These are phyloP conservation scores for Fusarium cyanostomum DNA, from an alignment of 2,329 filamentous ascomycete genomes.

Conservation along the genomic window DNA sequence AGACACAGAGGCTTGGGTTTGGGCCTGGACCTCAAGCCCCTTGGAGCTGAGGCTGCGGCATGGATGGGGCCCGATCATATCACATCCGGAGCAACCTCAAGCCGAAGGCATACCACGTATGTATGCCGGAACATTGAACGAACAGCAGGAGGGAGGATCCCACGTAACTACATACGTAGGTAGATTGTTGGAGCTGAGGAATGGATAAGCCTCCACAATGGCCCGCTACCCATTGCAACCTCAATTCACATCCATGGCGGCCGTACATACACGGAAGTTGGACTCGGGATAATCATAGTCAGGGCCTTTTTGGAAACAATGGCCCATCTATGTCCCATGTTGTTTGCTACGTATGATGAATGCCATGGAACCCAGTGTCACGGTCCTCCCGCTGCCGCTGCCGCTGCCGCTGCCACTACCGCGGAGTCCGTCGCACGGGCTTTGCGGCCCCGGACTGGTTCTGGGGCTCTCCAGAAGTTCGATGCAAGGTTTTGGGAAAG, in stretches of 20 bases:
- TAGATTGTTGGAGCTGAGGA: constrained; percentile 31
- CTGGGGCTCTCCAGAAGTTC: neutral
- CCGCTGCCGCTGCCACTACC: constrained; percentile 12
- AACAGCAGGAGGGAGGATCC: neutral
- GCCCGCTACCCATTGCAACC: constrained; percentile 3
- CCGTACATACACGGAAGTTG: neutral
- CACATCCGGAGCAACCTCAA: constrained; percentile 11
- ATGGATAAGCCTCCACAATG: constrained; percentile 28
- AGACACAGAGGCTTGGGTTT: constrained; percentile 5
- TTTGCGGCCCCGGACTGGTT: neutral
- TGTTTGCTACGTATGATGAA: too few species aligned
- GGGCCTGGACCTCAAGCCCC: constrained; percentile 5
- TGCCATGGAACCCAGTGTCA: neutral
- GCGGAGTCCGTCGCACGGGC: constrained; percentile 8
- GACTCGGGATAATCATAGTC: too few species aligned
- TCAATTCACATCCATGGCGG: neutral
- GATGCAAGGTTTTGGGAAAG: neutral
- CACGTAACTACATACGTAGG: neutral
- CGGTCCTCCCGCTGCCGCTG: neutral
- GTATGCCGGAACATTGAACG: neutral
- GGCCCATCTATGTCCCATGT: too few species aligned
- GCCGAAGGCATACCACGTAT: constrained; percentile 9
- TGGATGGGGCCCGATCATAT: neutral
- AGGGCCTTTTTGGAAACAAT: too few species aligned
- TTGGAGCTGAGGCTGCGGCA: constrained; percentile 4